Conservation (phyloP, 352 stramenopile species). For the Phytophthora capsici region DNA sequence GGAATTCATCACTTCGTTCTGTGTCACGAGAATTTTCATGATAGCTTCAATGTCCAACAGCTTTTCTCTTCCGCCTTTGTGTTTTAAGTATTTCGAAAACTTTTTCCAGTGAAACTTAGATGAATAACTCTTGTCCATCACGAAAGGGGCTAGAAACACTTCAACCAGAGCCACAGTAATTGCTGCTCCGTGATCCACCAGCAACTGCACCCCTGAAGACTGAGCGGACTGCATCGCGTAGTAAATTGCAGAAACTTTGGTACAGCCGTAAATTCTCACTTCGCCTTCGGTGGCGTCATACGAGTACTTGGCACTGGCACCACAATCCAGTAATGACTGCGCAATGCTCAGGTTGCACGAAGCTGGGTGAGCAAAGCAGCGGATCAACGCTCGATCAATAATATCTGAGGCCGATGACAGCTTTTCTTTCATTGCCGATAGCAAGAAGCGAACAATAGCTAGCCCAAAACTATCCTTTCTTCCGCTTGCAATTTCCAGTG, state of each 20-base stretch:
- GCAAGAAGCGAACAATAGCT: conserved; percentile 39
- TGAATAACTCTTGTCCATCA: conserved; percentile 8
- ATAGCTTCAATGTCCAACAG: conserved; percentile 53
- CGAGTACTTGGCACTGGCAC: conserved; percentile 37
- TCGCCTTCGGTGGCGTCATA: conserved; percentile 22
- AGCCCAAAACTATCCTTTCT: conserved; percentile 50
- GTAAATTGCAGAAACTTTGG: conserved; percentile 38
- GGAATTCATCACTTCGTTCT: conserved; percentile 42
- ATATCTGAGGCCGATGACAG: conserved; percentile 4
- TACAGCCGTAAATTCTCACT: background rate
- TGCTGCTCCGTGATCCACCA: conserved; percentile 47
- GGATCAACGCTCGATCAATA: conserved; percentile 43
- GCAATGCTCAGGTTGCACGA: conserved; percentile 53
- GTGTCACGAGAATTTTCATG: conserved; percentile 52
- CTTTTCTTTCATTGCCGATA: conserved; percentile 19
- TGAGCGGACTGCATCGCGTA: conserved; percentile 45
- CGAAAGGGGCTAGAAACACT: conserved; percentile 42
- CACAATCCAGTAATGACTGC: conserved; percentile 45
- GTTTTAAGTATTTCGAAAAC: conserved; percentile 44
- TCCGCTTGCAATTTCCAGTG: conserved; percentile 45
- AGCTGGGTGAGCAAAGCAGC: conserved; percentile 42
- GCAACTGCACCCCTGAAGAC: conserved; percentile 43
- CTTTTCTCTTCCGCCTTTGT: conserved; percentile 22
- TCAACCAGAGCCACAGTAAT: conserved; percentile 40
- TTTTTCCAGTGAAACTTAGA: conserved; percentile 35